Conservation (phyloP, 805 yeast genomes). For the Yamadazyma sp. region DNA sequence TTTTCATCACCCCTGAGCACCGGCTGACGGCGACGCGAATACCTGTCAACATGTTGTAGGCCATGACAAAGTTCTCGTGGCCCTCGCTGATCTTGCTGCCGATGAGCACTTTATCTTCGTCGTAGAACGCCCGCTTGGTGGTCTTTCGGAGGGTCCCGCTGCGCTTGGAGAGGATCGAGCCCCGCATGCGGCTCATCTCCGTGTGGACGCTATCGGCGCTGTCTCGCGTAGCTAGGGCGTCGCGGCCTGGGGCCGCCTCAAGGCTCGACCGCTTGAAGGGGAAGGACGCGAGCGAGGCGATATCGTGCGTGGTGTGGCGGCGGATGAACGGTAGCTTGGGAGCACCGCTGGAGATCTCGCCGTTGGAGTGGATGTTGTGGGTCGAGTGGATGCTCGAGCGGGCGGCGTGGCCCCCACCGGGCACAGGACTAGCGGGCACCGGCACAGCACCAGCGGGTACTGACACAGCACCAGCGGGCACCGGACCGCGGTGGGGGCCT, state of each 20-base stretch:
- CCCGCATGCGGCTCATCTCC: constrained; percentile 53
- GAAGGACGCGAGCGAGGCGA: too few relatives aligned
- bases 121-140: constrained; percentile 39
- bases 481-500: too few relatives aligned
- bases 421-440: too few relatives aligned
- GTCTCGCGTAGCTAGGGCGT: too few relatives aligned
- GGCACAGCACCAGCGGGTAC: too few relatives aligned
- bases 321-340: constrained; percentile 7
- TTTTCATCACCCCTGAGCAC: constrained; percentile 81
- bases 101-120: constrained; percentile 60
- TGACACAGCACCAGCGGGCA: too few relatives aligned
- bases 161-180: constrained; percentile 46
- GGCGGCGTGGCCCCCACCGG: too few relatives aligned
- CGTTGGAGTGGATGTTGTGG: too few relatives aligned
- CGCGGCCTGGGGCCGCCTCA: too few relatives aligned
- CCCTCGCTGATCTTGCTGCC: constrained; percentile 90
- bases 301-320: constrained; percentile 17
- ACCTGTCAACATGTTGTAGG: constrained; percentile 96
- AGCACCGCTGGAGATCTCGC: neutral
- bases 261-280: too few relatives aligned
- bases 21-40: constrained; percentile 93
- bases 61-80: constrained; percentile 89
- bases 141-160: constrained; percentile 25
- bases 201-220: constrained; percentile 26
- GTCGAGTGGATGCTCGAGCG: too few relatives aligned